phyloP scores from a whole-genome alignment of 2,329 filamentous ascomycete genomes.

The Penicillium polonicum region DNA sequence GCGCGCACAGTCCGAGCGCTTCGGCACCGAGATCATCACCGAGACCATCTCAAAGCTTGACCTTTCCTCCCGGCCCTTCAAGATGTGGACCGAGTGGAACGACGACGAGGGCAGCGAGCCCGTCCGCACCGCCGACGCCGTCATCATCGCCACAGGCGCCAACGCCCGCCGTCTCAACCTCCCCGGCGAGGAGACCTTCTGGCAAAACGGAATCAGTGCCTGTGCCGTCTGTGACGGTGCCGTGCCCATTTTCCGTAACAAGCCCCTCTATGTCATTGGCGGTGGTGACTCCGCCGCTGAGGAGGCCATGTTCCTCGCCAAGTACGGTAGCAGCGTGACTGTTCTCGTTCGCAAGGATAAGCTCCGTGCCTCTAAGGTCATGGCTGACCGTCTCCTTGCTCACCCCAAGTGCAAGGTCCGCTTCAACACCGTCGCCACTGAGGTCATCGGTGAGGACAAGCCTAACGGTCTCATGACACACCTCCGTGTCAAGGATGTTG shows the following conservation, averaged over 20 bases:
- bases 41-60: constrained; percentile 92
- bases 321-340: constrained; percentile 93
- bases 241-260: constrained; percentile 95
- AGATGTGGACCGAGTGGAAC: constrained; percentile 86
- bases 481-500: constrained; percentile 76
- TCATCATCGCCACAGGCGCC: constrained; percentile 94
- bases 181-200: constrained; percentile 88
- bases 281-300: constrained; percentile 96
- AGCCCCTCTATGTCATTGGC: constrained; percentile 91
- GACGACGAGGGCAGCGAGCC: constrained; percentile 68
- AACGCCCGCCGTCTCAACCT: constrained; percentile 82
- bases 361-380: constrained; percentile 84
- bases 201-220: constrained; percentile 94
- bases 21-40: constrained; percentile 88
- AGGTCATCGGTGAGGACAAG: constrained; percentile 81
- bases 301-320: constrained; percentile 95
- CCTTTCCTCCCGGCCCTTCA: constrained; percentile 80
- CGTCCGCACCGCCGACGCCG: constrained; percentile 78
- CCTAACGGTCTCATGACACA: constrained; percentile 78
- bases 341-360: constrained; percentile 87
- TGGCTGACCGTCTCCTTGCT: constrained; percentile 77
- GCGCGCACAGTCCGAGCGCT: constrained; percentile 84
- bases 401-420: constrained; percentile 88
- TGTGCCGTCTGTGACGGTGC: constrained; percentile 98
- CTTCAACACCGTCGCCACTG: constrained; percentile 77